phyloP scores from a whole-genome alignment of 768 basidiomycete genomes.

The Paxillus ammoniavirescens region DNA sequence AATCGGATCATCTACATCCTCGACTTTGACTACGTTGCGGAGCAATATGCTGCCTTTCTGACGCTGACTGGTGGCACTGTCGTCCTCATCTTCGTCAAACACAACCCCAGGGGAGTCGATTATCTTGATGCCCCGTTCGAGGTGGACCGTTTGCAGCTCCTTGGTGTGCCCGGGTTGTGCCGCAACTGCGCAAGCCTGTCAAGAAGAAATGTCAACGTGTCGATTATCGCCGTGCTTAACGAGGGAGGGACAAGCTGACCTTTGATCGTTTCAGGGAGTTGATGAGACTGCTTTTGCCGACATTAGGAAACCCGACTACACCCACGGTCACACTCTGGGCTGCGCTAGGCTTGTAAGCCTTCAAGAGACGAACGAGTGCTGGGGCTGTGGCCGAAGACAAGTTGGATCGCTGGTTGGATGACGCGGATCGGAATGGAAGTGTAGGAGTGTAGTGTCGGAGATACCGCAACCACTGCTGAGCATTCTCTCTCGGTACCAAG shows the following conservation, averaged over 20 bases:
- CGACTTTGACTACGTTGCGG: constrained; percentile 87
- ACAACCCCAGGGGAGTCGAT: constrained; percentile 98
- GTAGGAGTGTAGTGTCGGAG: constrained; percentile 93
- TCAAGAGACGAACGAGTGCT: constrained; percentile 75
- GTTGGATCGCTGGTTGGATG: constrained; percentile 75
- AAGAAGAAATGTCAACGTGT: neutral
- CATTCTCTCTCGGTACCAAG: constrained; percentile 84
- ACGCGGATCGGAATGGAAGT: constrained; percentile 82
- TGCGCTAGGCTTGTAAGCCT: constrained; percentile 70
- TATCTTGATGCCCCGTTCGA: constrained; percentile 90
- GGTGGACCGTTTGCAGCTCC: constrained; percentile 84
- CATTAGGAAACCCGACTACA: constrained; percentile 96
- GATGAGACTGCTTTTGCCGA: constrained; percentile 93
- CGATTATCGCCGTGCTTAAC: neutral
- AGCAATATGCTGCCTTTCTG: constrained; percentile 62
- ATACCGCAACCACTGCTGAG: constrained; percentile 86
- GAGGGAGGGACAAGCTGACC: constrained; percentile 37
- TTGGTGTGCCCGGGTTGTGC: constrained; percentile 94
- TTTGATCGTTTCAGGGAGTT: constrained; percentile 88
- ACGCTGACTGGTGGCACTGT: constrained; percentile 45
- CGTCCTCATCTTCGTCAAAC: constrained; percentile 74
- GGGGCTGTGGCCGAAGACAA: constrained; percentile 79
- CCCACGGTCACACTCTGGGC: constrained; percentile 79
- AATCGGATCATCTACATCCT: constrained; percentile 88
- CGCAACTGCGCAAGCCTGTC: constrained; percentile 87